A percentile compares a stretch with the other conserved stretches of the same genome.
Evolutionary conservation across 2,329 filamentous ascomycete genomes (phyloP).

Genomic region (Lachnellula cervina): DNA sequence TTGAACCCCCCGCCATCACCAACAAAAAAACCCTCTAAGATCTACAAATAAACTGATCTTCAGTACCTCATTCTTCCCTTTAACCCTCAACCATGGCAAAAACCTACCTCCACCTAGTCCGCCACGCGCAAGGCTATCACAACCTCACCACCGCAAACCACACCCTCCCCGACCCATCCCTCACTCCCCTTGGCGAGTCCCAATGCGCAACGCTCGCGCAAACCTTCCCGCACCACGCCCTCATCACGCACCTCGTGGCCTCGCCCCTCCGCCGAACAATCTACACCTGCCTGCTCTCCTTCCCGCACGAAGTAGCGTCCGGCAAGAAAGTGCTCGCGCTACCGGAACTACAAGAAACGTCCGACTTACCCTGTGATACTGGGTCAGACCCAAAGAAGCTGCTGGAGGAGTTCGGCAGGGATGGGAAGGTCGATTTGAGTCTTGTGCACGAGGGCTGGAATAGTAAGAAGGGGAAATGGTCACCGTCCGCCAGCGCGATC

Average conservation of each 20-base stretch:
- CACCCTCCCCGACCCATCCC: constrained; percentile 66
- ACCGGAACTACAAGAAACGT: constrained; percentile 75
- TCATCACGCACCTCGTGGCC: constrained; percentile 66
- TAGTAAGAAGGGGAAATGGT: constrained; percentile 47
- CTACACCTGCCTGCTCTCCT: constrained; percentile 68
- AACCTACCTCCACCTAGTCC: constrained; percentile 58
- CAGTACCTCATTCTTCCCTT: not conserved
- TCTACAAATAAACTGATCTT: not conserved
- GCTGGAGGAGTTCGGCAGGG: constrained; percentile 52
- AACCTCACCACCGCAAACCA: constrained; percentile 71
- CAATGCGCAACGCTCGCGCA: constrained; percentile 65
- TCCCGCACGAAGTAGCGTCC: constrained; percentile 50
- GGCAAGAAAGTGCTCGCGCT: constrained; percentile 51
- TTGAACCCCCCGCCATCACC: too few relatives aligned
- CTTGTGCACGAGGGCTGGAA: constrained; percentile 66
- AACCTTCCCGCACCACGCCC: constrained; percentile 59
- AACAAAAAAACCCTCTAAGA: not conserved
- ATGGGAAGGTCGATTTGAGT: constrained; percentile 55
- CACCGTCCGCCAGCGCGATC: constrained; percentile 11
- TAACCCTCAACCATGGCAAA: constrained; percentile 13
- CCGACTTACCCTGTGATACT: constrained; percentile 68
- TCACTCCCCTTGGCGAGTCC: constrained; percentile 69
- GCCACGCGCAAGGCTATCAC: constrained; percentile 76
- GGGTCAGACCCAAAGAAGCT: constrained; percentile 57
- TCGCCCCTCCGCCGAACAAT: constrained; percentile 79